These are phyloP conservation scores for Ettlia oleoabundans DNA, from an alignment of 139 green algal genomes.

Conservation along the genomic window DNA sequence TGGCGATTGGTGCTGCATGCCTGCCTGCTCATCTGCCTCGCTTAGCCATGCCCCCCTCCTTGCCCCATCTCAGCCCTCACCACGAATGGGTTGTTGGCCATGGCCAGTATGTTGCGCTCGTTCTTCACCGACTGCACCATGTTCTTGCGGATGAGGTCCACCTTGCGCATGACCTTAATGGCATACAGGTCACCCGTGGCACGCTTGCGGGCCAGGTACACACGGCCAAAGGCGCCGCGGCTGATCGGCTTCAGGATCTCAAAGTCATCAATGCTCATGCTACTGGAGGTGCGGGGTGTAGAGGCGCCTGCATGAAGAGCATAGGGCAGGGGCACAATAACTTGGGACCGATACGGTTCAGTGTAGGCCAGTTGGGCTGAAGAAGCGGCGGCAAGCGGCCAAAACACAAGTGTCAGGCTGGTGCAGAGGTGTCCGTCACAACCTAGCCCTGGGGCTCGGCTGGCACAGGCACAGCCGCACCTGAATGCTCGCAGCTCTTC, in stretches of 20 bases:
- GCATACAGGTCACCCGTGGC: conserved; percentile 81
- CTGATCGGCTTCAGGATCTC: conserved; percentile 96
- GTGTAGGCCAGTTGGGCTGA: too few relatives aligned
- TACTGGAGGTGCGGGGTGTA: conserved; percentile 31
- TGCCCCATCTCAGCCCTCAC: too few relatives aligned
- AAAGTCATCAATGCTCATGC: conserved; percentile 89
- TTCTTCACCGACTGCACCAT: conserved; percentile 90
- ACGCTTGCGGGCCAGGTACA: conserved; percentile 92
- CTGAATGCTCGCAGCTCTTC: too few relatives aligned
- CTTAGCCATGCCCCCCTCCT: too few relatives aligned
- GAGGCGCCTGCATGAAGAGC: conserved; percentile 35
- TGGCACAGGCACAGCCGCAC: too few relatives aligned
- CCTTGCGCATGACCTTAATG: conserved; percentile 94
- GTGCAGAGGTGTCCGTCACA: neutral
- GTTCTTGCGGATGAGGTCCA: conserved; percentile 95
- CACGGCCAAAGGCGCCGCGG: conserved; percentile 90
- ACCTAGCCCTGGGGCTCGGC: neutral
- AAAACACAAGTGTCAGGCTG: too few relatives aligned
- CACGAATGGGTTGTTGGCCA: conserved; percentile 90
- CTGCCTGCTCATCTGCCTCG: too few relatives aligned
- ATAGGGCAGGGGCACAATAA: too few relatives aligned
- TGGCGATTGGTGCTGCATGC: too few relatives aligned
- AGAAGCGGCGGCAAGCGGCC: too few relatives aligned
- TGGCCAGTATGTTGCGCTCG: conserved; percentile 94
- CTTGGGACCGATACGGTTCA: too few relatives aligned